Conservation (phyloP, 768 basidiomycete species). For the Lentinus brumalis region DNA sequence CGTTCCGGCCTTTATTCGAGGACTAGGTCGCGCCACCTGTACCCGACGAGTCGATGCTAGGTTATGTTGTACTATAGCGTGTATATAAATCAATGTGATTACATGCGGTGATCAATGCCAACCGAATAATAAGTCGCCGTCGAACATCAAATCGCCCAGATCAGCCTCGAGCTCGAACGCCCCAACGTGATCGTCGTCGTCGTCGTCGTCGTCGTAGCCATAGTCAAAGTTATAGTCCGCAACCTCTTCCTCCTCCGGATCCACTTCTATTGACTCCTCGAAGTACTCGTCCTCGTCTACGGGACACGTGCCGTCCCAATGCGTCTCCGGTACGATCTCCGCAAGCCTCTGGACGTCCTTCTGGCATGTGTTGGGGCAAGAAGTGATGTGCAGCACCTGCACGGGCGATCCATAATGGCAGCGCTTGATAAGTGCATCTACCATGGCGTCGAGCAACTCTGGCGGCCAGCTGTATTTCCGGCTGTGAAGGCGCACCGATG, state of each 20-base stretch:
- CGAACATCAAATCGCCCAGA: not conserved
- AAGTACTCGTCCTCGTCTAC: not conserved
- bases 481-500: not conserved
- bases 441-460: slow-evolving; percentile 8
- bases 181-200: not conserved
- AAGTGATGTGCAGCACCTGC: not conserved
- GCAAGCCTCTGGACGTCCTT: slow-evolving; percentile 9
- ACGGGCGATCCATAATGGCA: slow-evolving; percentile 8
- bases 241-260: not conserved
- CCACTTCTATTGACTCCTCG: not conserved
- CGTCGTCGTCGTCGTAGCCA: not conserved
- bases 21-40: slow-evolving; percentile 17
- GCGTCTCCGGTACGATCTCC: not conserved
- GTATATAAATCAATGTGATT: no score
- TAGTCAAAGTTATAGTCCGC: not conserved
- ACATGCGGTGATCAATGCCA: no score
- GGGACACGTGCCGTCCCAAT: not conserved
- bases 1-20: slow-evolving; percentile 34
- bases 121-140: no score
- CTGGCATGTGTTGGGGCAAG: not conserved
- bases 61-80: no score
- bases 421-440: slow-evolving; percentile 8
- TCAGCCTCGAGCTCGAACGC: no score
- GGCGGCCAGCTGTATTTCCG: slow-evolving; percentile 4
- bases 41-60: no score